Conservation (phyloP, 306 rosid genomes). For the Herpetospermum pedunculosum region DNA sequence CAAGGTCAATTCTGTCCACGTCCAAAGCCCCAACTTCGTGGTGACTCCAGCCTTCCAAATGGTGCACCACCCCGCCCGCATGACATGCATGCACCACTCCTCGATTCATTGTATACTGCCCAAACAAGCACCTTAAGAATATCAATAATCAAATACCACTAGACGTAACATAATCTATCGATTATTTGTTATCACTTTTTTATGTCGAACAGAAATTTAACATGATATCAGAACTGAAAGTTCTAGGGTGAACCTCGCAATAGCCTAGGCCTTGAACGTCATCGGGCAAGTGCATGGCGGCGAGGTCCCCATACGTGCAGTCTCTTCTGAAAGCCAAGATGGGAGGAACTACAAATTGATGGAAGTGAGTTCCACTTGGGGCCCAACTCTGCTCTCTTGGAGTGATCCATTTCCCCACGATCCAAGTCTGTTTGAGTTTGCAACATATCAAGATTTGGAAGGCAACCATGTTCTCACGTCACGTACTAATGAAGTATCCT, state of each 20-base stretch:
- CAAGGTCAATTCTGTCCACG: constrained; percentile 70
- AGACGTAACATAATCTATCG: too few species aligned
- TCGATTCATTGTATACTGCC: constrained; percentile 85
- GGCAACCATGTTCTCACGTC: too few species aligned
- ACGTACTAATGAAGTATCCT: too few species aligned
- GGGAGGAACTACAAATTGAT: constrained; percentile 95
- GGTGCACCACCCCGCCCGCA: constrained; percentile 94
- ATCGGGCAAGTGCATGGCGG: constrained; percentile 84
- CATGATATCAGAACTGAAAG: too few species aligned
- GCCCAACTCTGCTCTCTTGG: constrained; percentile 89
- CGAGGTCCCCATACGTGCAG: constrained; percentile 91
- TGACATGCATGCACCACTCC: constrained; percentile 99
- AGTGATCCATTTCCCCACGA: constrained; percentile 94
- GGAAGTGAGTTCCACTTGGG: constrained; percentile 81
- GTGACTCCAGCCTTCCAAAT: constrained; percentile 81
- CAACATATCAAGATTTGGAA: too few species aligned
- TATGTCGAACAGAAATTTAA: too few species aligned
- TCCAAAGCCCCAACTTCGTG: constrained; percentile 93
- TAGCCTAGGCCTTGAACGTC: constrained; percentile 73
- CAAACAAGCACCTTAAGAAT: neutral
- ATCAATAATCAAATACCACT: too few species aligned
- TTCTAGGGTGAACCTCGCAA: too few species aligned
- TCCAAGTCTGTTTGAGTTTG: constrained; percentile 58
- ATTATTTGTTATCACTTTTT: too few species aligned
- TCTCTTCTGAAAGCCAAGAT: constrained; percentile 71